phyloP scores from a whole-genome alignment of 2,329 filamentous ascomycete genomes.

The Kalaharituber pfeilii region DNA sequence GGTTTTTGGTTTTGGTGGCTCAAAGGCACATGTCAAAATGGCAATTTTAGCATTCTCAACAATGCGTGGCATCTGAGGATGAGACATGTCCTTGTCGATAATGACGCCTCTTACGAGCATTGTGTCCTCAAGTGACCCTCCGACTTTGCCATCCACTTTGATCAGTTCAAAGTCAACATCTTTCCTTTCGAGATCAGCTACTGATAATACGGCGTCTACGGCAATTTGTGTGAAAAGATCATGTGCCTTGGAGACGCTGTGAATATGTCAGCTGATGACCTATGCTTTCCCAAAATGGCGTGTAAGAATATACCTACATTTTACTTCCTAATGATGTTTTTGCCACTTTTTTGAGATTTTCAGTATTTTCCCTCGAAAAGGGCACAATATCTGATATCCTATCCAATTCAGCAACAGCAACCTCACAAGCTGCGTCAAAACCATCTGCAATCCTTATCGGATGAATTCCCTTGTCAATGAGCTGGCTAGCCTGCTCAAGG shows the following conservation, averaged over 20 bases:
- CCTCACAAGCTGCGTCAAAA: constrained; percentile 93
- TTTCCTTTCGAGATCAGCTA: constrained; percentile 86
- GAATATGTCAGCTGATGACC: background rate
- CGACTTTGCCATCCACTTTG: constrained; percentile 97
- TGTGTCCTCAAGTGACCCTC: constrained; percentile 81
- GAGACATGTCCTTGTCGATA: constrained; percentile 98
- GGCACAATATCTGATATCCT: constrained; percentile 80
- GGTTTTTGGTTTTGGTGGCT: constrained; percentile 97
- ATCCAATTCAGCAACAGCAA: constrained; percentile 83
- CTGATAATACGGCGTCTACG: constrained; percentile 88
- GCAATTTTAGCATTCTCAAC: constrained; percentile 92
- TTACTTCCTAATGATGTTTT: constrained; percentile 94
- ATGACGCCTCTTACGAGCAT: constrained; percentile 94
- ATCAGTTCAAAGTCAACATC: constrained; percentile 98
- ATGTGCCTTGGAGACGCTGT: constrained; percentile 78
- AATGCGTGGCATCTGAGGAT: constrained; percentile 96
- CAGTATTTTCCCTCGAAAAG: constrained; percentile 61
- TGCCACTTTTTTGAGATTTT: constrained; percentile 83
- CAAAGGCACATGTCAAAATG: constrained; percentile 93
- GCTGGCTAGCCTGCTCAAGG: constrained; percentile 86
- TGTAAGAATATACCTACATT: constrained; percentile 38
- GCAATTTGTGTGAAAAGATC: constrained; percentile 97
- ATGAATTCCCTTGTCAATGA: constrained; percentile 99
- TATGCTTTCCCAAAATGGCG: too few relatives aligned
- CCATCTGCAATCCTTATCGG: constrained; percentile 97